Evolutionary conservation across 2,329 filamentous ascomycete species (phyloP).

Genomic region (Penicillium sp.): DNA sequence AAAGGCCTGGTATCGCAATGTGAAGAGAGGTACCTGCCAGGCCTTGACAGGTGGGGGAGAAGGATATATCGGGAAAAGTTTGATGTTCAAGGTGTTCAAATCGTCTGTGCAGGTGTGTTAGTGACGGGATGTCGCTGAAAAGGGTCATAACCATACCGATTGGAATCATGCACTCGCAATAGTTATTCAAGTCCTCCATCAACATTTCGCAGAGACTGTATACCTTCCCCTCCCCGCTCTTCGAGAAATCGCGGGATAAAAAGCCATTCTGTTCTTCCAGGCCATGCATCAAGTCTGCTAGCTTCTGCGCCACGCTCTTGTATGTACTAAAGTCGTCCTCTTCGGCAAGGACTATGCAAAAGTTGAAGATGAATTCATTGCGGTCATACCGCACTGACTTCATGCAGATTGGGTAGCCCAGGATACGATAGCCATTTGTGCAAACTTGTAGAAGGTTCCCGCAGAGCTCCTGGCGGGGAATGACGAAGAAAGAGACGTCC

Average conservation of each 20-base stretch:
- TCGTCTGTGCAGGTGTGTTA: conserved; percentile 58
- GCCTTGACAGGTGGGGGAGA: conserved; percentile 73
- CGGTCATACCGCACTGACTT: conserved; percentile 76
- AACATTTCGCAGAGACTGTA: conserved; percentile 77
- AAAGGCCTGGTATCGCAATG: conserved; percentile 52
- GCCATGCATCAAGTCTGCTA: conserved; percentile 79
- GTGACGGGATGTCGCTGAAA: not conserved
- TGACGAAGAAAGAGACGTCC: conserved; percentile 84
- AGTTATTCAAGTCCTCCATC: conserved; percentile 91
- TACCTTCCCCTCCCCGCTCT: conserved; percentile 49
- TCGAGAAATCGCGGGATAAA: conserved; percentile 50
- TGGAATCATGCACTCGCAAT: conserved; percentile 97
- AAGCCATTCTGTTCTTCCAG: conserved; percentile 91
- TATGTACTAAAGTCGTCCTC: conserved; percentile 70
- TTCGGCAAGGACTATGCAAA: conserved; percentile 75
- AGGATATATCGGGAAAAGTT: conserved; percentile 80
- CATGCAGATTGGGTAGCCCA: conserved; percentile 88
- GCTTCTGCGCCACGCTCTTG: conserved; percentile 77
- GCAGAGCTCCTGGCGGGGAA: conserved; percentile 91
- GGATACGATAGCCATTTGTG: conserved; percentile 71
- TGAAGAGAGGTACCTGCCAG: conserved; percentile 85
- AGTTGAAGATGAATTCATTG: conserved; percentile 98
- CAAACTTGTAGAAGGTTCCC: conserved; percentile 75
- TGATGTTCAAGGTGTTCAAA: conserved; percentile 92
- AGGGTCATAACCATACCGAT: conserved; percentile 60